Percentiles rank a stretch among this genome's conserved stretches.
These are phyloP conservation scores for Colletotrichum truncatum DNA, from an alignment of 2,329 filamentous ascomycete genomes.

Conservation along the genomic window DNA sequence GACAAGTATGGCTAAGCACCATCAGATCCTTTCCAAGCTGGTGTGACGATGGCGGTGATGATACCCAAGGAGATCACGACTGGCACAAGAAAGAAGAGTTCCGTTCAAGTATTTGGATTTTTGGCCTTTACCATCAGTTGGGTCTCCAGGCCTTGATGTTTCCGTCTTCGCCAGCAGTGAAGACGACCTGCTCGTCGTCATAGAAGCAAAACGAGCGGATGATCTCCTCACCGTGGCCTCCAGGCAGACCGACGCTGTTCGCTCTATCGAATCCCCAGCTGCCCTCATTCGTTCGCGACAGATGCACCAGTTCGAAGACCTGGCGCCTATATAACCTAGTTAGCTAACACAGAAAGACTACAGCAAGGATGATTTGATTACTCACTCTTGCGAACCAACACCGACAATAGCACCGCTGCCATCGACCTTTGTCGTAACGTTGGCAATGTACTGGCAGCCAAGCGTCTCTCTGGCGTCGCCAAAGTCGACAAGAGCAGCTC, in stretches of 20 bases:
- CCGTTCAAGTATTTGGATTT: background rate
- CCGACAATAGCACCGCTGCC: conserved; percentile 69
- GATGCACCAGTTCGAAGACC: conserved; percentile 68
- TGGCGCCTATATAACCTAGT: conserved; percentile 51
- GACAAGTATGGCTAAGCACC: conserved; percentile 72
- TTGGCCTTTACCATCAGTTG: background rate
- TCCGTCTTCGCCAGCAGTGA: conserved; percentile 68
- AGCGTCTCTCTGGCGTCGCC: conserved; percentile 75
- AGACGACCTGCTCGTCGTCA: conserved; percentile 66
- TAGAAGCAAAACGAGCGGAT: conserved; percentile 72
- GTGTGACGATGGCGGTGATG: conserved; percentile 3
- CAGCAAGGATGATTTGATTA: background rate
- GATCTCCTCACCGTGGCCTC: conserved; percentile 71
- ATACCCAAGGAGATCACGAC: conserved; percentile 23
- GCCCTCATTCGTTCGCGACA: conserved; percentile 56
- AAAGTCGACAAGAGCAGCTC: conserved; percentile 64
- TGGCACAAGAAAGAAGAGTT: background rate
- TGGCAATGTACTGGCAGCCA: conserved; percentile 78
- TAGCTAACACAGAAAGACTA: background rate
- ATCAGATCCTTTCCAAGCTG: background rate
- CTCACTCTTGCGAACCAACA: conserved; percentile 74
- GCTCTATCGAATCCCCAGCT: conserved; percentile 65
- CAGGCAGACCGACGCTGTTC: conserved; percentile 66
- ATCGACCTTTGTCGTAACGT: conserved; percentile 69
- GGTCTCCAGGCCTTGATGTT: conserved; percentile 65